phyloP scores from a whole-genome alignment of 2,329 filamentous ascomycete genomes.

The Aspergillus pseudotamarii region DNA sequence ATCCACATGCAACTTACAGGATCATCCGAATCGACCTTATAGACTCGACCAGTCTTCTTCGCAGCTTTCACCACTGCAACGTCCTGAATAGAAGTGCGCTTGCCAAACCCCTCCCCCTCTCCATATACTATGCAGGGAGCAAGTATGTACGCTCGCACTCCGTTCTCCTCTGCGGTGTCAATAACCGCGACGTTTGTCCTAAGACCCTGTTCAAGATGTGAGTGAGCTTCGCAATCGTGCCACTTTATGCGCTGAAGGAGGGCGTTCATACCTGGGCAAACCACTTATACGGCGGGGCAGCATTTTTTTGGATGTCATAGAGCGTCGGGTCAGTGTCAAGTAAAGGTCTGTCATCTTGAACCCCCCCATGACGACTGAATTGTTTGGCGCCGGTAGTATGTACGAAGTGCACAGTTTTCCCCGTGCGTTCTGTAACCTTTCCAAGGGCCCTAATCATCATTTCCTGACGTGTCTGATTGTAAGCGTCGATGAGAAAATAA shows the following conservation, averaged over 20 bases:
- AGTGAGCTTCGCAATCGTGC: not conserved
- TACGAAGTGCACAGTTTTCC: slow-evolving; percentile 52
- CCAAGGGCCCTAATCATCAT: slow-evolving; percentile 52
- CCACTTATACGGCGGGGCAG: slow-evolving; percentile 20
- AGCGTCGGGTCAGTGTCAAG: slow-evolving; percentile 49
- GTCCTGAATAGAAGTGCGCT: slow-evolving; percentile 56
- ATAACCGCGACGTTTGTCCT: slow-evolving; percentile 48
- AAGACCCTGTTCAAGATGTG: slow-evolving; percentile 37
- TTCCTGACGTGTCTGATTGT: slow-evolving; percentile 34
- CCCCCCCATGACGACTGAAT: slow-evolving; percentile 53
- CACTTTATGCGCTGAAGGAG: accelerated
- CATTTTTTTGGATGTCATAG: slow-evolving; percentile 48
- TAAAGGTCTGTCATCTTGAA: slow-evolving; percentile 46
- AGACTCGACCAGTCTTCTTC: slow-evolving; percentile 43
- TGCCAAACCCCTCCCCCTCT: slow-evolving; percentile 54
- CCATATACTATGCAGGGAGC: slow-evolving; percentile 58
- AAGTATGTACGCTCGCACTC: slow-evolving; percentile 57
- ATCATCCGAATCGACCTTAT: slow-evolving; percentile 44
- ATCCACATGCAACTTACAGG: slow-evolving; percentile 31
- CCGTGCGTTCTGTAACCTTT: slow-evolving; percentile 46
- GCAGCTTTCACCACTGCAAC: slow-evolving; percentile 53
- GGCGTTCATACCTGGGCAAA: not conserved
- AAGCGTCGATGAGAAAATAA: slow-evolving; percentile 52
- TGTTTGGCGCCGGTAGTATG: slow-evolving; percentile 57
- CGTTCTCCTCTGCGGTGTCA: slow-evolving; percentile 45